Percentiles rank a stretch among this genome's conserved stretches.
Conservation (phyloP, 768 basidiomycete genomes). For the Termitomyces sp. region DNA sequence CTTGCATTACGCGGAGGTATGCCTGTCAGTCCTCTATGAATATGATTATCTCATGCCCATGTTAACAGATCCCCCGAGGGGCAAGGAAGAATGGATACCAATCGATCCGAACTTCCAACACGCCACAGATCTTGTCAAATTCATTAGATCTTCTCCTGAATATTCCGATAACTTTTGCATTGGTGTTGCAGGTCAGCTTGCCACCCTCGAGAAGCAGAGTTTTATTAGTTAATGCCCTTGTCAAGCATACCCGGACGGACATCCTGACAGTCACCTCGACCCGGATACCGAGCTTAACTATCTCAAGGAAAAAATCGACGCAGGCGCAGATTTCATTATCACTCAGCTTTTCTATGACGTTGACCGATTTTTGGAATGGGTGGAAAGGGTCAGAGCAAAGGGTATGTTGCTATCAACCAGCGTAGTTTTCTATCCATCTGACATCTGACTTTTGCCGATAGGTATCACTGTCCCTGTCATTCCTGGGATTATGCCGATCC, state of each 20-base stretch:
- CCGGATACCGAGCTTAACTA: slow-evolving; percentile 62
- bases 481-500: slow-evolving; percentile 97
- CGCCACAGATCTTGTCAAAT: slow-evolving; percentile 85
- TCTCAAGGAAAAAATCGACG: slow-evolving; percentile 85
- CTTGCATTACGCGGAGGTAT: slow-evolving; percentile 88
- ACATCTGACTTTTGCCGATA: slow-evolving; percentile 22
- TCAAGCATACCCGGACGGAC: slow-evolving; percentile 88
- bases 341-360: slow-evolving; percentile 98
- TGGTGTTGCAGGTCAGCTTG: slow-evolving; percentile 77
- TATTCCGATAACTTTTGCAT: slow-evolving; percentile 86
- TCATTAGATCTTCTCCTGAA: slow-evolving; percentile 74
- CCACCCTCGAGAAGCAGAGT: not conserved
- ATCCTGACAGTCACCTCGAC: slow-evolving; percentile 52
- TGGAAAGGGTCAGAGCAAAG: slow-evolving; percentile 58
- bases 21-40: slow-evolving; percentile 10
- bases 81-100: slow-evolving; percentile 90
- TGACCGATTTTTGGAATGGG: slow-evolving; percentile 81
- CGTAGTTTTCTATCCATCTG: not conserved
- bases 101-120: slow-evolving; percentile 79
- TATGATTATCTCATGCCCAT: not conserved
- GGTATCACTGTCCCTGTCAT: slow-evolving; percentile 90
- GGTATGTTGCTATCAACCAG: slow-evolving; percentile 39
- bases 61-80: slow-evolving; percentile 79
- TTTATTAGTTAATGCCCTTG: not conserved
- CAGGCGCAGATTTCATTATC: slow-evolving; percentile 92